Conservation (phyloP, 2,329 filamentous ascomycete genomes). For the Exophiala spinifera region DNA sequence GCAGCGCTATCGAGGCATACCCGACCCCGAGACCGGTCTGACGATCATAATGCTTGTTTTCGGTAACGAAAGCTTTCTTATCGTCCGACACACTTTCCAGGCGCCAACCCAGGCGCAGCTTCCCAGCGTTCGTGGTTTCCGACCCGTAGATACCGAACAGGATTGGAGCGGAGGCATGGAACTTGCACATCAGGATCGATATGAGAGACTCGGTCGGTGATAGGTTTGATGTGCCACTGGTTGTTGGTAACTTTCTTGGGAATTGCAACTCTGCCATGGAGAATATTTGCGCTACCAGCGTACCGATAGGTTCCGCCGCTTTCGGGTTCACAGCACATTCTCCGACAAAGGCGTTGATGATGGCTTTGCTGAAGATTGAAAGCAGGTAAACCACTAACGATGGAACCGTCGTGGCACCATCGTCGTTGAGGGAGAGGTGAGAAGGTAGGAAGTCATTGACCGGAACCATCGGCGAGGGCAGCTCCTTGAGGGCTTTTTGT, state of each 20-base stretch:
- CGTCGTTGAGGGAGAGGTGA: constrained; percentile 32
- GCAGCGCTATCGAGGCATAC: constrained; percentile 76
- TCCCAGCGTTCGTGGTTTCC: constrained; percentile 68
- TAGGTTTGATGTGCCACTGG: constrained; percentile 42
- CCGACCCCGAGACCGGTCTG: constrained; percentile 83
- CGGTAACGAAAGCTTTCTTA: constrained; percentile 55
- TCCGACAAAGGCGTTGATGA: constrained; percentile 67
- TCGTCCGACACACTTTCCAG: constrained; percentile 49
- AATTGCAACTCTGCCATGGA: constrained; percentile 59
- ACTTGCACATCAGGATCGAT: constrained; percentile 85
- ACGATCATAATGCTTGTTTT: constrained; percentile 73
- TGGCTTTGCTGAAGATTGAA: constrained; percentile 70
- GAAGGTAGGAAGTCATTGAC: constrained; percentile 52
- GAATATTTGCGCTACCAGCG: constrained; percentile 72
- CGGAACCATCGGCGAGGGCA: constrained; percentile 55
- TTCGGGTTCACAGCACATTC: constrained; percentile 64
- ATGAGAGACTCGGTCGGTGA: constrained; percentile 64
- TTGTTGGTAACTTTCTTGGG: constrained; percentile 6
- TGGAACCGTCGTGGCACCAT: constrained; percentile 40
- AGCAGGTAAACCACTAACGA: constrained; percentile 70
- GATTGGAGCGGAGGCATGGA: constrained; percentile 74
- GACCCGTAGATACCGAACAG: constrained; percentile 78
- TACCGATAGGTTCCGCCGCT: constrained; percentile 74
- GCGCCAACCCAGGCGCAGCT: constrained; percentile 70
- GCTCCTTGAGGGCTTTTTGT: constrained; percentile 51